Evolutionary conservation across 2,329 filamentous ascomycete genomes (phyloP), one percentile per base, ranked within the genome.

Genomic region (Simplicillium sp.): DNA sequence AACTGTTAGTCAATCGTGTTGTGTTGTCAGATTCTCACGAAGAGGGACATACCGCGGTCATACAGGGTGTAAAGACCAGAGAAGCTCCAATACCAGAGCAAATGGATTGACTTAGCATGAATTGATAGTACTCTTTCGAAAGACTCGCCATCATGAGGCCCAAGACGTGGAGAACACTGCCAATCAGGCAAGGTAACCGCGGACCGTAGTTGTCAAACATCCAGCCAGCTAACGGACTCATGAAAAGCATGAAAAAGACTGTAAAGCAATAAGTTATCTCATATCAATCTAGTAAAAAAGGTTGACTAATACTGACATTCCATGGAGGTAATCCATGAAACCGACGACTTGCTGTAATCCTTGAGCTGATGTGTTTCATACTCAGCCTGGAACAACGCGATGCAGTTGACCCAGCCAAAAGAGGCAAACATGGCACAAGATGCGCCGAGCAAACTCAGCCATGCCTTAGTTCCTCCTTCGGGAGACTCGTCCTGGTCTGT

Each of bases 171-270:
- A 75, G 52, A 44, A 75, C 57, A 3, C 66, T 66, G 11, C 73
- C 73, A 29, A 57, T 49, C 2, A 71, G 20, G 3, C 77, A 53
- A 3, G 81, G 54, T 32, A 62, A 64, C 29, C 67, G 66, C 1
- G 77, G 74, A 1, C 78, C 78, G 46, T 75, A 71, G 46, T 66
- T 71, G 49, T 83, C 80, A 48, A 73, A 80, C 3, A 79, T 46
- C 38, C 42, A 45, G 46, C 55, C 48, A 44, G 56, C 57, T 17
- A 50, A 44, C 13, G 53, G 50, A 42, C 64, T 67, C 64, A 75
- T 60, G 48, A 67, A 56, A 41, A 65, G 63, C 17, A 62, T 54
- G 41, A 47, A 50, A 20, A 52, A 52, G 36, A 51, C 48, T 50
- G 13, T 15, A 38, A 3, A n/a, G n/a, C n/a, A n/a, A n/a, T n/a